Base-by-base conservation (phyloP, 2,329 filamentous ascomycete species). In the Colletotrichum eremochloae region DNA sequence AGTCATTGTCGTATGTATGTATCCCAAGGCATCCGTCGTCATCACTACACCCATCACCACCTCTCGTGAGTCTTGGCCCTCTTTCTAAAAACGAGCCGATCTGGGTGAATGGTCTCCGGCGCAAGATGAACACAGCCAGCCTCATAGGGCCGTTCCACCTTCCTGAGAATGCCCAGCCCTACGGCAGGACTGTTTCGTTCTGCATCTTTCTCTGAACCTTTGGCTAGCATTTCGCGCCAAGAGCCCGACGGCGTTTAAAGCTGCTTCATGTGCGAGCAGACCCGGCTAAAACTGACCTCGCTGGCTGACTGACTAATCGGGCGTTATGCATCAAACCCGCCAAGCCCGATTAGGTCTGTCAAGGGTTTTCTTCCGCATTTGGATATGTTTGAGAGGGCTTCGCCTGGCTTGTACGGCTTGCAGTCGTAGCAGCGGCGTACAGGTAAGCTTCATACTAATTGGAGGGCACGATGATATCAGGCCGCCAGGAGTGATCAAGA, bases 311-410 rank as follows among this genome's bases (percentile, higher is more conserved):
- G 55, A 57, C 55, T 57, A 29, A 42, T 24, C 11, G 12, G 8
- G 36, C 12, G 36, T 6, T 1, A 5, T 5, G 6, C 11, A 20
- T 18, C 12, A 15, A n/a, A 18, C 31, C 15, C 18, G 55, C 55
- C 55, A 57, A 57, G 55, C 36, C 36, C 55, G n/a, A 24, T 18
- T 18, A 11, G 12, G 55, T 36, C 55, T 12, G 55, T 42, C 36
- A 57, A 42, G 55, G 36, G 40, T 57, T 8, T 15, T 14, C 5
- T 40, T 33, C 38, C 55, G 55, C 55, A 42, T 40, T 29, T 18
- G 55, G 55, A 40, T 15, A 57, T 40, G 36, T 29, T 57, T 29
- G 55, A 57, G 55, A 57, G 55, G 36, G 55, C 55, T 57, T 56
- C 8, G 18, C 18, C 15, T 12, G 31, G 53, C 18, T 29, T 33